Percentiles rank a stretch among this genome's conserved stretches.
phyloP scores from a whole-genome alignment of 2,329 filamentous ascomycete species.

The Botryotinia narcissicola region DNA sequence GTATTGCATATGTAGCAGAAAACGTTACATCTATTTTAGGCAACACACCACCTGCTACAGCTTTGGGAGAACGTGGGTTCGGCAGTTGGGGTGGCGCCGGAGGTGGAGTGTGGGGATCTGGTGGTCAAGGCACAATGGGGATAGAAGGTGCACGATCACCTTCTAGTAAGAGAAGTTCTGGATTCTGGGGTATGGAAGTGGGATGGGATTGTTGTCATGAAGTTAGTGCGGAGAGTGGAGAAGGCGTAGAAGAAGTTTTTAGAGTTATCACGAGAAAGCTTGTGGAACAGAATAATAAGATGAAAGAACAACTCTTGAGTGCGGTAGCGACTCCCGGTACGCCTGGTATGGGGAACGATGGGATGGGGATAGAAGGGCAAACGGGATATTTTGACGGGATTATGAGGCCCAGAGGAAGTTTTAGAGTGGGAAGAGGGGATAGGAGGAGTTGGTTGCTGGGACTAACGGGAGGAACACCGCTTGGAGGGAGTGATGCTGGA shows the following conservation, averaged over 20 bases:
- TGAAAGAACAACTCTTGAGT: conserved; percentile 49
- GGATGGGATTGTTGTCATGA: conserved; percentile 98
- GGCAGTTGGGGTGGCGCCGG: conserved; percentile 3
- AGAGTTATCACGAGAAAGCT: conserved; percentile 83
- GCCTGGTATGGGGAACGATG: conserved; percentile 34
- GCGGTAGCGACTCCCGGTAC: conserved; percentile 47
- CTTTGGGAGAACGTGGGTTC: conserved; percentile 40
- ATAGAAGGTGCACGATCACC: conserved; percentile 57
- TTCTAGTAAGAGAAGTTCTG: conserved; percentile 64
- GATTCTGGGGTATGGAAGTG: conserved; percentile 88
- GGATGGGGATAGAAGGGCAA: conserved; percentile 27
- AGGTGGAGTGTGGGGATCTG: conserved; percentile 15
- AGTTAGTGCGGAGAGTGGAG: conserved; percentile 88
- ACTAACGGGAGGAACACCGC: neutral
- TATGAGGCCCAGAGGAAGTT: conserved; percentile 53
- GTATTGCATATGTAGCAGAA: conserved; percentile 93
- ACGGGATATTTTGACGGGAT: conserved; percentile 47
- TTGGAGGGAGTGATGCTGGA: conserved; percentile 4
- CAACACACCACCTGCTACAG: conserved; percentile 66
- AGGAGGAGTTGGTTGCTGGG: conserved; percentile 60
- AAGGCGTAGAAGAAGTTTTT: conserved; percentile 96
- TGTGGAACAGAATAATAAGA: conserved; percentile 65
- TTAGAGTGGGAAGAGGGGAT: conserved; percentile 57
- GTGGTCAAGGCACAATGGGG: conserved; percentile 20
- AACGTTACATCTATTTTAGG: conserved; percentile 73